Percentiles rank a stretch among this genome's conserved stretches.
These are phyloP conservation scores for Fusarium bulbicola DNA, from an alignment of 2,329 filamentous ascomycete genomes.

Conservation along the genomic window DNA sequence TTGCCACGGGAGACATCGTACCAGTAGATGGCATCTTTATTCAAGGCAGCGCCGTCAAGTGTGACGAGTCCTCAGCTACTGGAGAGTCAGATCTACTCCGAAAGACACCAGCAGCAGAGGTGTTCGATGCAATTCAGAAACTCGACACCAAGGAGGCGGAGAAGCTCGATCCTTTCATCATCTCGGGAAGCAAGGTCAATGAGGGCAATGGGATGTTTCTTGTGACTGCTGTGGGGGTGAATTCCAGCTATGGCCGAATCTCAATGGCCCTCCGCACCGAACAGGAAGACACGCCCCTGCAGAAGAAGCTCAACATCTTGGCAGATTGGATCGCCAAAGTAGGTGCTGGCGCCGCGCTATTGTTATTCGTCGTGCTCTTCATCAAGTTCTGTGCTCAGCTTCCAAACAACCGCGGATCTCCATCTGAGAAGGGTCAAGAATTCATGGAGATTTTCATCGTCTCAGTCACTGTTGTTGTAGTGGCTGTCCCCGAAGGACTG, in stretches of 20 bases:
- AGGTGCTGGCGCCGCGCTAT: conserved; percentile 72
- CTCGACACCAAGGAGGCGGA: conserved; percentile 50
- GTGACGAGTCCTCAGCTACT: conserved; percentile 78
- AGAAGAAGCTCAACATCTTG: conserved; percentile 59
- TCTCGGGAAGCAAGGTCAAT: conserved; percentile 64
- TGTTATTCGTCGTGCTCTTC: conserved; percentile 80
- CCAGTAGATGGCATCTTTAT: conserved; percentile 78
- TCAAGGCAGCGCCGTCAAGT: conserved; percentile 62
- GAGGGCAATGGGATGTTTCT: conserved; percentile 64
- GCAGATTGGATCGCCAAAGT: conserved; percentile 49
- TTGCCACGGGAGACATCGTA: conserved; percentile 75
- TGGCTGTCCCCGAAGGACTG: conserved; percentile 73
- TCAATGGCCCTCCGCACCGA: conserved; percentile 64
- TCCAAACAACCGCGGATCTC: conserved; percentile 55
- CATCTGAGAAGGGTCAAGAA: conserved; percentile 64
- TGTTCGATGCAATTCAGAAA: conserved; percentile 62
- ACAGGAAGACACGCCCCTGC: conserved; percentile 62
- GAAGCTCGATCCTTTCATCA: conserved; percentile 72
- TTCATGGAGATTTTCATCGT: conserved; percentile 73
- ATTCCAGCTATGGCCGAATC: conserved; percentile 64
- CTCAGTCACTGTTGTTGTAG: conserved; percentile 72
- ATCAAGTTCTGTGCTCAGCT: conserved; percentile 78
- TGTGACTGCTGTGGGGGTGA: conserved; percentile 63
- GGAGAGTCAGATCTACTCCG: conserved; percentile 78
- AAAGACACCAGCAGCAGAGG: conserved; percentile 69